Base-by-base conservation (phyloP, 2,329 filamentous ascomycete genomes). In the Biscogniauxia sp. region DNA sequence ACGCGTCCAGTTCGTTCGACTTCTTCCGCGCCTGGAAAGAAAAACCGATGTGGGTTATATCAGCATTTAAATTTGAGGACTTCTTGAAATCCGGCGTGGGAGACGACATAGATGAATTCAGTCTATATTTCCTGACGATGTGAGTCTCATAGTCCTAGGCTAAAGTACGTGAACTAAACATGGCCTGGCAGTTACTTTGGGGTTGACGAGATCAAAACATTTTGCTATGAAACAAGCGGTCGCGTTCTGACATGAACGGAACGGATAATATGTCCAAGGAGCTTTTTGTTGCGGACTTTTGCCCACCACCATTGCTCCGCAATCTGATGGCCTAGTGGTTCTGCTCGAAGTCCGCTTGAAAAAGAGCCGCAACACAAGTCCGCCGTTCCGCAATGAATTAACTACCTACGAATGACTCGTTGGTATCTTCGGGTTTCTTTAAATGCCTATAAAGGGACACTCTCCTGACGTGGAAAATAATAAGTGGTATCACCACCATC, bases 1-100 rank as follows among this genome's bases (percentile, higher is more conserved):
- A 78, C 17, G 78, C 79, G 0, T 61, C 66, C 28, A 74, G 73
- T 4, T 76, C 78, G 1, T 68, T 77, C 20, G 73, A 77, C 2
- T 81, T 81, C 63, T 80, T 72, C 66, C 73, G 70, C 1, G 75
- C 78, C 2, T 81, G 79, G 79, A 69, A 56, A 13, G 65, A 68
- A 32, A 66, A 68, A 51, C 69, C 67, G 0, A 54, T 68, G 49
- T 69, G 58, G 56, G 61, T 71, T 15, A 64, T 71, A 25, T 60
- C 60, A 1, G 53, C 53, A 9, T 69, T 70, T 11, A n/a, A 60
- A 15, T 67, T 70, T 17, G 60, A 69, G 5, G 56, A 67, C 1
- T 70, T 70, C 19, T 8, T 69, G 13, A 61, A 62, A 51, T 61
- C 53, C 5, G 69, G 66, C 11, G 65, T 53, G 17, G 64, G 61